Conservation (phyloP, 768 basidiomycete genomes). For the Phylloporus sp. region DNA sequence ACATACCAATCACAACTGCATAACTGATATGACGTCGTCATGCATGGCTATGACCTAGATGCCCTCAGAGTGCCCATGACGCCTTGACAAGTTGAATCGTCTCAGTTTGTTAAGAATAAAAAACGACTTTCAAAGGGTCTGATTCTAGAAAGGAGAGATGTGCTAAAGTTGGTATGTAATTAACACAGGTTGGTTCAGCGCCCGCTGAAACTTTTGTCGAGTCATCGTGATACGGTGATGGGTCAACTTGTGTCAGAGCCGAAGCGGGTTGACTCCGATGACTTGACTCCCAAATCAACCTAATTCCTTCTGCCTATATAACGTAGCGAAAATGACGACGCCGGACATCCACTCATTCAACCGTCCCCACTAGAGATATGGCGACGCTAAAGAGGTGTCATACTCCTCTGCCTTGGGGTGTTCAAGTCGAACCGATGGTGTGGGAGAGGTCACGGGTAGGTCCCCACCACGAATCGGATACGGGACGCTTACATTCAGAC, state of each 20-base stretch:
- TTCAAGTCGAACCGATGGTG: background rate
- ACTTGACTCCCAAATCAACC: background rate
- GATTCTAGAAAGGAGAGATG: too few relatives aligned
- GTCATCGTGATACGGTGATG: background rate
- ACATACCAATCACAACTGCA: too few relatives aligned
- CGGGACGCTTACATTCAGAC: background rate
- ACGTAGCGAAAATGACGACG: background rate
- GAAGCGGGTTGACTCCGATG: constrained; percentile 9
- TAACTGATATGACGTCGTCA: too few relatives aligned
- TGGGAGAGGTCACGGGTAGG: constrained; percentile 17
- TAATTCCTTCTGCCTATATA: constrained; percentile 11
- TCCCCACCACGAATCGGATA: background rate
- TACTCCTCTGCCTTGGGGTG: constrained; percentile 5
- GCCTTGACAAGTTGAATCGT: too few relatives aligned
- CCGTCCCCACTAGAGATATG: constrained; percentile 5
- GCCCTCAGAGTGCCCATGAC: too few relatives aligned
- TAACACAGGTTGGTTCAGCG: background rate
- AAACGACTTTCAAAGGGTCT: too few relatives aligned
- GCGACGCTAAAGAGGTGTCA: constrained; percentile 18
- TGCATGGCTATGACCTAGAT: too few relatives aligned
- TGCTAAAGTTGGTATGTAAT: background rate
- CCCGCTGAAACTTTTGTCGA: background rate
- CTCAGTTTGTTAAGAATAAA: too few relatives aligned
- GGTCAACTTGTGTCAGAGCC: constrained; percentile 7
- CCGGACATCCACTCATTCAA: background rate